Base-by-base conservation (phyloP, 495 filamentous ascomycete species). In the Penicillium daleae region DNA sequence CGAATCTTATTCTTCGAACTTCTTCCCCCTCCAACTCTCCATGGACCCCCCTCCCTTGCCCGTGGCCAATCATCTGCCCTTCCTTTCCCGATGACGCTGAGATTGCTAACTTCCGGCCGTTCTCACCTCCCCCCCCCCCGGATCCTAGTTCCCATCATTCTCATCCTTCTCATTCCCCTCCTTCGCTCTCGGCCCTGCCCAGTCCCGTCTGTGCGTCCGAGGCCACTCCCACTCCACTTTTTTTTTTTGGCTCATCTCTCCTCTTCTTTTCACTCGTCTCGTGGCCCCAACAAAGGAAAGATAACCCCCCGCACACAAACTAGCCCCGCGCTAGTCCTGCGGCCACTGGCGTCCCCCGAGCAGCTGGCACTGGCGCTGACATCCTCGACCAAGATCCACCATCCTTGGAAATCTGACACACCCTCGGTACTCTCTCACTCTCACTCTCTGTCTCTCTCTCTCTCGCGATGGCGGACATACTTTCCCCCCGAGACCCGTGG, bases 41-140 rank as follows among this genome's bases (percentile, higher is more conserved):
- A 63, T 27, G 42, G 57, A n/a, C 51, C 10, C 59, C 50, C 19
- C 27, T 15, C 17, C 12, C 26, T 22, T 17, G 12, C 8, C 10
- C 19, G 17, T 35, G 32, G 57, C 66, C 62, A 64, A 64, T 68
- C 61, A 60, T 31, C 37, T 52, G 44, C 24, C 5, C 46, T 15
- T 13, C 24, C 46, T 21, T 50, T 50, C 6, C 44, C 46, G 46
- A 72, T 72, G 70, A 72, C 70, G 70, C 57, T 62, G 61, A 63
- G 70, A 71, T 66, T 71, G 35, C 35, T 56, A 29, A 22, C 37
- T 61, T 33, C 51, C 29, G 19, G 31, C 31, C 51, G 6, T 27
- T 21, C 51, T 54, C 51, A 4, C 27, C 22, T 54, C 51, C 6
- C 27, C 22, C 51, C 6, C 22, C 19, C 31, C 9, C 21, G n/a